Base-by-base conservation (phyloP, 139 green algal genomes). In the Edaphochlamys debaryana region DNA sequence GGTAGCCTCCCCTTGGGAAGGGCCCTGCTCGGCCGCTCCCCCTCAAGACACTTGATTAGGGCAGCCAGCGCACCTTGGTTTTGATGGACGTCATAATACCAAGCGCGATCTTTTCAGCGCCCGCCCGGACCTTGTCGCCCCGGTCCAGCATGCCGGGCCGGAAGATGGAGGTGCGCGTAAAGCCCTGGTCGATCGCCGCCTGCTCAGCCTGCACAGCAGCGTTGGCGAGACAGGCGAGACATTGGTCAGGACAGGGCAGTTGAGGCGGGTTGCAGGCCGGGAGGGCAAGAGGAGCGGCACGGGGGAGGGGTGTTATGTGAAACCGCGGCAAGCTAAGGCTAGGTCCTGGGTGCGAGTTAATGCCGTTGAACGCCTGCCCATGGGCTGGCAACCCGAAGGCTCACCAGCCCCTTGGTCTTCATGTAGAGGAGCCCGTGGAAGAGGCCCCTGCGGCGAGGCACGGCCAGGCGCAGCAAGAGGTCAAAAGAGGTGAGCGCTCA, bases 381-480 rank as follows among this genome's bases (percentile, higher is more conserved):
- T 15, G 37, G 37, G 23, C 69, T 37, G 0, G 42, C 71, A 27
- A 30, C 17, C 13, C 20, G 74, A 8, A 4, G 4, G 25, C 76
- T 15, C 76, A 82, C 76, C 80, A 88, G 40, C 0, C 87, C 87
- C 69, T 91, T 91, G 34, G 80, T 87, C 30, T 58, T 69, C 3
- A 52, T 72, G 74, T 91, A 91, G 36, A 91, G 64, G 32, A 91
- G 84, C 17, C n/a, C 37, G 74, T 91, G 87, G 54, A 91, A 82
- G 11, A 86, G 52, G 22, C n/a, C n/a, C n/a, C n/a, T n/a, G n/a
- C n/a, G n/a, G n/a, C n/a, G n/a, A n/a, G n/a, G n/a, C n/a, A n/a
- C n/a, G n/a, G n/a, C n/a, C n/a, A n/a, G n/a, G n/a, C n/a, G n/a
- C n/a, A n/a, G n/a, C n/a, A n/a, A n/a, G n/a, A n/a, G n/a, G n/a